Evolutionary conservation across 140 eudicot genomes (phyloP), one percentile per base, ranked within the genome.

Genomic region (Stevia rebaudiana): DNA sequence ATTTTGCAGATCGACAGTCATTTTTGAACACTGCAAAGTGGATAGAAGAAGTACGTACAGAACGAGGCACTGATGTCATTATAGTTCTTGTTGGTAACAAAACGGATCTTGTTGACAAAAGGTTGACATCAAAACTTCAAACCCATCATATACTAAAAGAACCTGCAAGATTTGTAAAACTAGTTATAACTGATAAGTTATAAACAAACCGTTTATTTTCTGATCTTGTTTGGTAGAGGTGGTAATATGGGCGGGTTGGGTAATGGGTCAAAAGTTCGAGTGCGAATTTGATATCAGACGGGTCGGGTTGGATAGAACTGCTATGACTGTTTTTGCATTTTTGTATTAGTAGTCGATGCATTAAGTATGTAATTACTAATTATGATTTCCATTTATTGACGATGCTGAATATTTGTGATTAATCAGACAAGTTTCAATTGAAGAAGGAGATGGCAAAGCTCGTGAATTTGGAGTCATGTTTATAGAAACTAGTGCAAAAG

Each of bases 41-140:
- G 96, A 82, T 88, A 43, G 96, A 88, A 56, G 96, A 88, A 81
- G 96, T 88, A 47, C 86, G 90, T 31, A 82, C 90, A 1, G 90
- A 88, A 71, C 71, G 94, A 11, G 96, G 96, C 49, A 77, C 69
- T 9, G 94, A 88, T 68, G 96, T 80, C 47, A 80, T 88, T 55
- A 82, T 88, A 63, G 96, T 82, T 48, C 80, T 75, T 51, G 80
- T 75, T 68, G 80, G 80, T n/a, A 75, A 75, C 80, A 75, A 75
- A 75, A 88, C 96, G 31, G 96, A 88, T 71, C 85, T 88, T 64
- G 96, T 80, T 63, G 96, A 88, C 40, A 88, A 88, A 82, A 88
- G 96, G 96, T 88, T 36, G 78, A 48, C 13, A 51, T 31, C 24
- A 21, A 39, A 15, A 69, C 37, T 47, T 22, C 48, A 37, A 50